Evolutionary conservation across 2,329 filamentous ascomycete genomes (phyloP).

Genomic region (Ophiostoma angusticollis): DNA sequence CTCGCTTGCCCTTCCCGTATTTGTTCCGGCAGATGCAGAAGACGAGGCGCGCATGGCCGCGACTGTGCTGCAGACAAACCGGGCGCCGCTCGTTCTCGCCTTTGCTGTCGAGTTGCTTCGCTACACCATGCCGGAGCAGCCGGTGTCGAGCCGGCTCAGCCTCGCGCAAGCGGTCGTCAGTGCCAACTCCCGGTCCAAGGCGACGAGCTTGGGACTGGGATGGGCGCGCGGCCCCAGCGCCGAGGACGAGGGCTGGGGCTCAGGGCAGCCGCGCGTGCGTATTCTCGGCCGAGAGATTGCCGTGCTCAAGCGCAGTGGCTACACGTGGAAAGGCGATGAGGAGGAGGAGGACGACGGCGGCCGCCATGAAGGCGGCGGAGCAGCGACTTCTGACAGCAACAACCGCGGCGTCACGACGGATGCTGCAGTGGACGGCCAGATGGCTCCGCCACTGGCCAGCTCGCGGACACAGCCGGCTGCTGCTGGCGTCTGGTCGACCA

Average conservation of each 20-base stretch:
- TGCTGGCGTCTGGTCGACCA: constrained; percentile 33
- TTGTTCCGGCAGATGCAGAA: constrained; percentile 23
- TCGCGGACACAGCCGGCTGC: constrained; percentile 13
- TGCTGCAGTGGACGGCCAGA: too few species aligned
- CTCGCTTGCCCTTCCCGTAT: constrained; percentile 46
- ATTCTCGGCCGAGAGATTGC: constrained; percentile 62
- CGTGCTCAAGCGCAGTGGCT: constrained; percentile 67
- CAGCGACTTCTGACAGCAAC: too few species aligned
- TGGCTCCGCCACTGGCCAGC: too few species aligned
- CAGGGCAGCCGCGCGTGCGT: constrained; percentile 60
- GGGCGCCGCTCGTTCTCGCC: constrained; percentile 69
- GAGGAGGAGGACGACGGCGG: constrained; percentile 14
- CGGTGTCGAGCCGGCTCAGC: constrained; percentile 69
- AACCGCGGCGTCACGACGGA: background rate
- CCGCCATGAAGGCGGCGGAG: background rate
- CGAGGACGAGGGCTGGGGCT: constrained; percentile 59
- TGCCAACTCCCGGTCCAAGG: constrained; percentile 66
- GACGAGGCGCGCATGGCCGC: constrained; percentile 41
- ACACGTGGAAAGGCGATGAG: constrained; percentile 42
- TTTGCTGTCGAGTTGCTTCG: constrained; percentile 64
- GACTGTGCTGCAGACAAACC: constrained; percentile 52
- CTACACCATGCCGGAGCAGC: constrained; percentile 76
- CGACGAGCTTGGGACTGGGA: constrained; percentile 60
- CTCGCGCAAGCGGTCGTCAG: constrained; percentile 75
- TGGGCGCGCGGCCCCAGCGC: constrained; percentile 52